phyloP scores from a whole-genome alignment of 305 asterid genomes.

The Ilex paraguariensis region DNA sequence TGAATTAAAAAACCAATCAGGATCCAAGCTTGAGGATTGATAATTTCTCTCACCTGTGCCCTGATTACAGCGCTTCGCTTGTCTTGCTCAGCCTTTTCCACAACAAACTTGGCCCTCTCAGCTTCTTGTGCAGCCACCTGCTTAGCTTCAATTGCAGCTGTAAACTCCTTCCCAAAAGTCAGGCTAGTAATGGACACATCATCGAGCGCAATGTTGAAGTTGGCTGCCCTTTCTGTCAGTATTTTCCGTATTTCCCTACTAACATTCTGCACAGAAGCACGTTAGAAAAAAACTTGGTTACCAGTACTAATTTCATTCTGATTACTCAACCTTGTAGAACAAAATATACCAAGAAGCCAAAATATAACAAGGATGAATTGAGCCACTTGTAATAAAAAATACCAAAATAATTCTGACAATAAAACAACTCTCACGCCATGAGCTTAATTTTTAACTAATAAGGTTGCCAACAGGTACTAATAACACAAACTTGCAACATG shows the following conservation, averaged over 20 bases:
- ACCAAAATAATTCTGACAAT: no score
- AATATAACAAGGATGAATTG: not conserved
- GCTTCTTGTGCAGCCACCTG: no score
- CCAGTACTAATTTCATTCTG: not conserved
- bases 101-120: no score
- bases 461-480: no score
- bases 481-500: not conserved
- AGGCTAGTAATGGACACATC: constrained; percentile 86
- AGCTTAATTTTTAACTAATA: not conserved
- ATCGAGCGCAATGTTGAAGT: constrained; percentile 87
- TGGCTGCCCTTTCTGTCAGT: constrained; percentile 79
- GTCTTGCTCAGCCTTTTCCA: no score
- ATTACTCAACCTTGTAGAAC: not conserved
- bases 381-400: not conserved
- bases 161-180: constrained; percentile 86
- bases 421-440: not conserved
- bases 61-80: no score
- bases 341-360: not conserved
- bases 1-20: no score
- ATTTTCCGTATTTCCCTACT: constrained; percentile 85
- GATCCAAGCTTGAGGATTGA: no score
- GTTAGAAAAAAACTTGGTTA: not conserved
- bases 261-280: constrained; percentile 45
- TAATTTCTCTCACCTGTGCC: constrained; percentile 8
- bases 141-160: constrained; percentile 61